Percentiles rank a stretch among this genome's conserved stretches.
Conservation (phyloP, 2,329 filamentous ascomycete species). For the Lojkania enalia region DNA sequence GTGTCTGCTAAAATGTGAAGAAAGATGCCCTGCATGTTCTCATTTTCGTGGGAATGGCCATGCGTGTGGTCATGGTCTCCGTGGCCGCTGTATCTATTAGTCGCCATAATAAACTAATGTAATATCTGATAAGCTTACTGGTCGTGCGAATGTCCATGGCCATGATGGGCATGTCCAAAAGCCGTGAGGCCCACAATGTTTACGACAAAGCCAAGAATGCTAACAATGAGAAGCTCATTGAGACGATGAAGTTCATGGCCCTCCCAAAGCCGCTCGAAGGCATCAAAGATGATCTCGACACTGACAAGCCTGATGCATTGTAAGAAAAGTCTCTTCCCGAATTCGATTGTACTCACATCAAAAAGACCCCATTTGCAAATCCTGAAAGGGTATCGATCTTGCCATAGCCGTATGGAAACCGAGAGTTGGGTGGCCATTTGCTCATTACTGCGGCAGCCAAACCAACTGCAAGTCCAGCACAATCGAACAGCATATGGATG, state of each 20-base stretch:
- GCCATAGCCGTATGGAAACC: slow-evolving; percentile 93
- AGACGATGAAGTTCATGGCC: slow-evolving; percentile 83
- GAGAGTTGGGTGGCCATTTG: slow-evolving; percentile 89
- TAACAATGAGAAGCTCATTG: slow-evolving; percentile 85
- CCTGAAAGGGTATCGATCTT: slow-evolving; percentile 96
- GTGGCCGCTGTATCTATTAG: slow-evolving; percentile 38
- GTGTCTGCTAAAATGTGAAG: slow-evolving; percentile 94
- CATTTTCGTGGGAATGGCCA: slow-evolving; percentile 73
- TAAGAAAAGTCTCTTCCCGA: slow-evolving; percentile 9
- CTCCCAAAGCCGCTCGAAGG: slow-evolving; percentile 82
- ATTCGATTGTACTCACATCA: slow-evolving; percentile 66
- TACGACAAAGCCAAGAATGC: slow-evolving; percentile 80
- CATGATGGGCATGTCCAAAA: slow-evolving; percentile 65
- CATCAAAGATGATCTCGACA: slow-evolving; percentile 94
- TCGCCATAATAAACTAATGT: slow-evolving; percentile 22
- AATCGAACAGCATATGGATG: slow-evolving; percentile 99
- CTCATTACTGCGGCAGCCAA: slow-evolving; percentile 90
- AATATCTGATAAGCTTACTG: slow-evolving; percentile 31
- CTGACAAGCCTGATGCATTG: slow-evolving; percentile 71
- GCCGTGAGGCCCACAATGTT: slow-evolving; percentile 91
- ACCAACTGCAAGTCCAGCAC: slow-evolving; percentile 86
- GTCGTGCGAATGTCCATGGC: slow-evolving; percentile 54
- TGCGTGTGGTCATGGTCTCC: slow-evolving; percentile 42
- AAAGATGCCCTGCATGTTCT: slow-evolving; percentile 98
- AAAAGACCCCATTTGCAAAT: slow-evolving; percentile 92